Evolutionary conservation across 768 basidiomycete genomes (phyloP), one percentile per base, ranked within the genome.

Genomic region (Psilocybe cubensis): DNA sequence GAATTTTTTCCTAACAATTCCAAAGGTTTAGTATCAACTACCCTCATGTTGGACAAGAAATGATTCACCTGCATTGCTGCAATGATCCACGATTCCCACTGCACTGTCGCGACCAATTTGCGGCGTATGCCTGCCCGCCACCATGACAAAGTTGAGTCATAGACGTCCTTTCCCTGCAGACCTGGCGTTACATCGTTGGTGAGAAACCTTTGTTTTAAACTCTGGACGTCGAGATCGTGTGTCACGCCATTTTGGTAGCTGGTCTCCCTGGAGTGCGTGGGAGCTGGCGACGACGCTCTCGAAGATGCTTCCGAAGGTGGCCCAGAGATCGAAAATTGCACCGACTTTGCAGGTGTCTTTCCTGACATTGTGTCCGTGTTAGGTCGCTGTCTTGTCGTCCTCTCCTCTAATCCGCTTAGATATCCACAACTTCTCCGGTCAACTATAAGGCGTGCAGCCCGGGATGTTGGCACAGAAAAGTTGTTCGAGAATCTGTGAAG

Each of bases 41-140:
- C 23, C 4, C 25, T 27, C 20, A 11, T 25, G 14, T 21, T 11
- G 29, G 49, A 17, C n/a, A 42, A 50, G 44, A 41, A 14, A 47
- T 24, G 5, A 67, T 75, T 48, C 35, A 85, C 91, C 83, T 93
- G 91, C 78, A 91, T 82, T 35, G 69, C 76, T 2, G 83, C 91
- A 41, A 93, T 75, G 29, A 85, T 61, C 60, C 72, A 62, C 3
- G 85, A 87, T 72, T 94, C 91, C 66, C 75, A 71, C 31, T 77
- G 72, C 20, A 93, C 82, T 35, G 69, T 72, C 56, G 68, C 71
- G 38, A 91, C 76, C 14, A 93, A 72, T 53, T 63, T 67, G 35
- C 80, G 69, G 18, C 92, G 82, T 38, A 90, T 72, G 0, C 73
- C 78, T 23, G 86, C 83, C 60, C 89, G 74, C 91, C 90, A 92